phyloP scores from a whole-genome alignment of 805 yeast species.

The Isabelozyma rhagii region DNA sequence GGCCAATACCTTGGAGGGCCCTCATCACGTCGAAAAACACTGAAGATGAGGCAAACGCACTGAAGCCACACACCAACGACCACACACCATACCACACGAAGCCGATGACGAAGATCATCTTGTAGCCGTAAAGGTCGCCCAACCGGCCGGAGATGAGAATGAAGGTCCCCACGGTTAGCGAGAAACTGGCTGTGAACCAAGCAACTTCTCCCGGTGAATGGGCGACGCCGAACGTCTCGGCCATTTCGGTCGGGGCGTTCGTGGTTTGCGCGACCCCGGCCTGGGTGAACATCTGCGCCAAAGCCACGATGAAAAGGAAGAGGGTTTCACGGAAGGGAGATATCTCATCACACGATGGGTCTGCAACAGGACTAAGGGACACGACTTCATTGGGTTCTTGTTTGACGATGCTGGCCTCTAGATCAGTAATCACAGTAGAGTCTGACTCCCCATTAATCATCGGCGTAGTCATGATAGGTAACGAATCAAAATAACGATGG shows the following conservation, averaged over 20 bases:
- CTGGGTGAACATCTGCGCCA: conserved; percentile 29
- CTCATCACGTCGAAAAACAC: conserved; percentile 27
- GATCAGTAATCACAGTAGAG: not conserved
- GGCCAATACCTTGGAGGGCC: conserved; percentile 34
- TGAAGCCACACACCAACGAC: conserved; percentile 23
- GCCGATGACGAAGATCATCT: conserved; percentile 23
- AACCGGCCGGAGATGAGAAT: conserved; percentile 30
- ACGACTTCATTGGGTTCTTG: not conserved
- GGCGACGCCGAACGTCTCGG: conserved; percentile 19
- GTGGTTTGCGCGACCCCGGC: conserved; percentile 28
- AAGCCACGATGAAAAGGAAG: conserved; percentile 20
- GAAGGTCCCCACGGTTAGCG: conserved; percentile 35
- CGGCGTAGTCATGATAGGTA: not conserved
- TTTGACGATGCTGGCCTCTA: no score
- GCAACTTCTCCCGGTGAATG: conserved; percentile 26
- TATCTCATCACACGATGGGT: conserved; percentile 22
- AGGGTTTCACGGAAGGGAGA: conserved; percentile 14
- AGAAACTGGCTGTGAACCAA: conserved; percentile 34
- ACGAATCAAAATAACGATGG: no score
- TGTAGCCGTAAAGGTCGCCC: conserved; percentile 36
- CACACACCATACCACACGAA: conserved; percentile 18
- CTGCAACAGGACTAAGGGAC: not conserved
- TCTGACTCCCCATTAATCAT: not conserved
- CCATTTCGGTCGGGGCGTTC: conserved; percentile 14
- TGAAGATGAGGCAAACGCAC: conserved; percentile 18